These are phyloP conservation scores for Rauvolfia tetraphylla DNA, from an alignment of 257 asterid genomes.

Conservation along the genomic window DNA sequence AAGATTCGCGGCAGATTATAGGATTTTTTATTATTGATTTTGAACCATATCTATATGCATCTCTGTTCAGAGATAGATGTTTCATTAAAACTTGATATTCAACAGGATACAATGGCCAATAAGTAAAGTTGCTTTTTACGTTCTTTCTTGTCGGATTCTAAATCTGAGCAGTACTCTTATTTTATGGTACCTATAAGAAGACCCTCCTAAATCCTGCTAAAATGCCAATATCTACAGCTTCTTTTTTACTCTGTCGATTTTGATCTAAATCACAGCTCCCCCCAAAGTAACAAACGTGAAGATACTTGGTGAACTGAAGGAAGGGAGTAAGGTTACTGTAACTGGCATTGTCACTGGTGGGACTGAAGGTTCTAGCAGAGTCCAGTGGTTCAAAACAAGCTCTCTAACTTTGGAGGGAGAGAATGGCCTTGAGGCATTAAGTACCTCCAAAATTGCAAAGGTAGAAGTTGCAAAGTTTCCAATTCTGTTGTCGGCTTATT, in stretches of 20 bases:
- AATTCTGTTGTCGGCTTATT: slow-evolving; percentile 4
- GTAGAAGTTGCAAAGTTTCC: slow-evolving; percentile 31
- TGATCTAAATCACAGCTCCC: slow-evolving; percentile 60
- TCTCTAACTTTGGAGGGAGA: slow-evolving; percentile 66
- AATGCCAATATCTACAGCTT: slow-evolving; percentile 1
- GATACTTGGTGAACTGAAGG: slow-evolving; percentile 91
- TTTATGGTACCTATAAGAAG: not conserved
- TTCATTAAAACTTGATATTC: not conserved
- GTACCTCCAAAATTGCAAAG: slow-evolving; percentile 90
- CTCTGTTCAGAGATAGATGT: not conserved
- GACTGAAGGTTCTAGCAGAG: slow-evolving; percentile 97
- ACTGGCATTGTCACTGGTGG: slow-evolving; percentile 96
- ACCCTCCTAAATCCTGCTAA: slow-evolving; percentile 2
- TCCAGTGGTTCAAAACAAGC: slow-evolving; percentile 93
- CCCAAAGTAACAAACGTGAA: slow-evolving; percentile 77
- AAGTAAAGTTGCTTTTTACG: too few species aligned
- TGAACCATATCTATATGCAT: too few species aligned
- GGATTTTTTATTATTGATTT: not conserved
- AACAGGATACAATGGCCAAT: not conserved
- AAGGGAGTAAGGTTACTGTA: slow-evolving; percentile 89
- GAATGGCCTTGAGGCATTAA: slow-evolving; percentile 71
- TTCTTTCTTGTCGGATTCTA: not conserved
- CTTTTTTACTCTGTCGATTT: slow-evolving; percentile 10
- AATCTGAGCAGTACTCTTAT: not conserved
- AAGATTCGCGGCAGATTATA: not conserved